These are phyloP conservation scores for Metarhizium rileyi DNA, from an alignment of 2,329 filamentous ascomycete species.

Conservation along the genomic window DNA sequence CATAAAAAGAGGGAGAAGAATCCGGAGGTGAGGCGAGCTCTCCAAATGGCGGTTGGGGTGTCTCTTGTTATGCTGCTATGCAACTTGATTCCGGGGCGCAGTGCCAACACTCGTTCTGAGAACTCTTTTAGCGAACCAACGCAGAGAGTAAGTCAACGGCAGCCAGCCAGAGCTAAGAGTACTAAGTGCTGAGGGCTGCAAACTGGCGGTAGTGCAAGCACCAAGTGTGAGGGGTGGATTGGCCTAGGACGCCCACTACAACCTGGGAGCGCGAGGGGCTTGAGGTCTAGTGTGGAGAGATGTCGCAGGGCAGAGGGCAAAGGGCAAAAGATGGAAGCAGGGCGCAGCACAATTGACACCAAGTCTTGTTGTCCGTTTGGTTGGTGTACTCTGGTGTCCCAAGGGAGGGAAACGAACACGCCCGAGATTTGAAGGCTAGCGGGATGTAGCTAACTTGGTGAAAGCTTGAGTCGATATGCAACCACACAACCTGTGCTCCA, in stretches of 20 bases:
- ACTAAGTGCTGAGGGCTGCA: no score
- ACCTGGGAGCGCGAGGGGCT: conserved; percentile 6
- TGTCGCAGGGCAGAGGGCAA: neutral
- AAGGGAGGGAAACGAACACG: neutral
- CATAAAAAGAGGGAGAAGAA: neutral
- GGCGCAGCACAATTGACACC: neutral
- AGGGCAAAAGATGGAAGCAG: neutral
- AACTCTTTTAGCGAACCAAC: conserved; percentile 1
- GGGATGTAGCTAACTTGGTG: neutral
- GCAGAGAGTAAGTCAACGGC: neutral
- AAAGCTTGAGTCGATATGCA: neutral
- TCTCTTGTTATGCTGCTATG: neutral
- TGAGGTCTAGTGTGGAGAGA: neutral
- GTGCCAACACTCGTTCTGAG: conserved; percentile 1
- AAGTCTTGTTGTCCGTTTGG: neutral
- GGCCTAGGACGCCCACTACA: conserved; percentile 4
- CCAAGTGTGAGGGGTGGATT: conserved; percentile 9
- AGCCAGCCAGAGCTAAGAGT: no score
- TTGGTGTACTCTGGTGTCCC: neutral
- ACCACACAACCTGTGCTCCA: neutral
- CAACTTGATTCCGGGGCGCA: neutral
- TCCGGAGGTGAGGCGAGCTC: neutral
- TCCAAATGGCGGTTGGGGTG: neutral
- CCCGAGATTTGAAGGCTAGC: neutral
- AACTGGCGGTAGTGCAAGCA: conserved; percentile 8